Percentiles rank a stretch among this genome's conserved stretches.
These are phyloP conservation scores for Tetraselmis chui DNA, from an alignment of 139 green algal species.

Conservation along the genomic window DNA sequence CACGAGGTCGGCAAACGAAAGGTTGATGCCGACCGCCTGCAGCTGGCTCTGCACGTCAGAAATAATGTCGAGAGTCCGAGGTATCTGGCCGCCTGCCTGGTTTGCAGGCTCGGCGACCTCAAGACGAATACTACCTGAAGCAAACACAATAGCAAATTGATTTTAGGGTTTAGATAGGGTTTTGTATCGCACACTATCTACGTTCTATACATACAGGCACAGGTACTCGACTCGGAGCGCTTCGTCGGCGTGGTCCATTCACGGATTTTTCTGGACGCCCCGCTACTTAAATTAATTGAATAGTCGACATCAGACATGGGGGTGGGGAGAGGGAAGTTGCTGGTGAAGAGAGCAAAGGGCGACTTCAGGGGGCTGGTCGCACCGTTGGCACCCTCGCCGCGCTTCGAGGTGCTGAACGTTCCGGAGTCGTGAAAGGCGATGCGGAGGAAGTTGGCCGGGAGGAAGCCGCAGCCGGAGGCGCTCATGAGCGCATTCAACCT, in stretches of 20 bases:
- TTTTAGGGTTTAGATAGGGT: too few species aligned
- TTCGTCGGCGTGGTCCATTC: too few species aligned
- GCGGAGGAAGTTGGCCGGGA: background rate
- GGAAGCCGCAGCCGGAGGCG: background rate
- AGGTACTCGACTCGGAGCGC: too few species aligned
- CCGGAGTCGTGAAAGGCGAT: background rate
- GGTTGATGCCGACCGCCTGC: background rate
- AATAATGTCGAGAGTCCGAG: background rate
- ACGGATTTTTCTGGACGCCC: too few species aligned
- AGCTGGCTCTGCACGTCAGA: background rate
- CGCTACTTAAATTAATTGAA: too few species aligned
- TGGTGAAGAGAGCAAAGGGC: too few species aligned
- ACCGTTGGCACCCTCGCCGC: background rate
- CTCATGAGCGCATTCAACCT: background rate
- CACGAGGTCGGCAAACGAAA: background rate
- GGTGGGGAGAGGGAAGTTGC: too few species aligned
- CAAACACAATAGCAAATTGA: too few species aligned
- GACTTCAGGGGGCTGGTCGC: too few species aligned
- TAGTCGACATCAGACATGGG: too few species aligned
- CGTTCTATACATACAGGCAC: too few species aligned
- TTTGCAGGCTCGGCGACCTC: background rate
- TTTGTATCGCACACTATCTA: too few species aligned
- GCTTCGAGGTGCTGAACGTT: background rate
- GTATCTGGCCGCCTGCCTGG: background rate
- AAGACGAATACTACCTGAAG: background rate